A percentile compares a stretch with the other conserved stretches of the same genome.
Evolutionary conservation across 306 rosid genomes (phyloP).

Genomic region (Spatholobus suberectus): DNA sequence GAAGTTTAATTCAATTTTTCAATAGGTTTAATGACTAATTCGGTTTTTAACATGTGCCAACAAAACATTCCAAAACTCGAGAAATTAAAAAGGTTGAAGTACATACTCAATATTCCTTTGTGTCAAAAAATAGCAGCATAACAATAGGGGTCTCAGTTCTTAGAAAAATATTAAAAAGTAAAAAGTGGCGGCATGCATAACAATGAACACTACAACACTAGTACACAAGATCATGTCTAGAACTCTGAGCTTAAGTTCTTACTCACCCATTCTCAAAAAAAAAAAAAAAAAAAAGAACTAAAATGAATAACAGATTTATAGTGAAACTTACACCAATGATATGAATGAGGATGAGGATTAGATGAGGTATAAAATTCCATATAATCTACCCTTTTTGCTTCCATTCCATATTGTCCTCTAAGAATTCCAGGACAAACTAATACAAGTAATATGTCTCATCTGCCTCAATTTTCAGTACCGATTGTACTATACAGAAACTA

Average conservation of each 20-base stretch:
- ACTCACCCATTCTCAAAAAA: neutral
- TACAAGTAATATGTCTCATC: conserved; percentile 14
- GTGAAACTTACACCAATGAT: neutral
- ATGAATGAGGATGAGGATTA: too few relatives aligned
- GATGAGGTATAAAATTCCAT: neutral
- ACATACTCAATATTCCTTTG: neutral
- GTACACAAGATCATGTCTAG: neutral
- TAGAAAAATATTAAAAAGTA: neutral
- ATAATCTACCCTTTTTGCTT: neutral
- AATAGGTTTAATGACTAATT: neutral
- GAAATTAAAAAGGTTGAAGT: neutral
- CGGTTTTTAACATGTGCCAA: neutral
- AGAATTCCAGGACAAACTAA: conserved; percentile 1
- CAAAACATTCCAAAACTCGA: neutral
- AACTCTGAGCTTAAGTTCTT: too few relatives aligned
- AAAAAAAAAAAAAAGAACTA: neutral
- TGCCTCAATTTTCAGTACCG: neutral
- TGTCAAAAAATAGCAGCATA: neutral
- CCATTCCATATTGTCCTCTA: neutral
- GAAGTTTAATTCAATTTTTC: neutral
- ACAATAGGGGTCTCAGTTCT: neutral
- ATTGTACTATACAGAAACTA: conserved; percentile 41
- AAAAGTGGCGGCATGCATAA: too few relatives aligned
- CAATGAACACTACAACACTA: too few relatives aligned
- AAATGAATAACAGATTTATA: neutral